phyloP scores from a whole-genome alignment of 345 rosid genomes.

The Eutrema yunnanense region DNA sequence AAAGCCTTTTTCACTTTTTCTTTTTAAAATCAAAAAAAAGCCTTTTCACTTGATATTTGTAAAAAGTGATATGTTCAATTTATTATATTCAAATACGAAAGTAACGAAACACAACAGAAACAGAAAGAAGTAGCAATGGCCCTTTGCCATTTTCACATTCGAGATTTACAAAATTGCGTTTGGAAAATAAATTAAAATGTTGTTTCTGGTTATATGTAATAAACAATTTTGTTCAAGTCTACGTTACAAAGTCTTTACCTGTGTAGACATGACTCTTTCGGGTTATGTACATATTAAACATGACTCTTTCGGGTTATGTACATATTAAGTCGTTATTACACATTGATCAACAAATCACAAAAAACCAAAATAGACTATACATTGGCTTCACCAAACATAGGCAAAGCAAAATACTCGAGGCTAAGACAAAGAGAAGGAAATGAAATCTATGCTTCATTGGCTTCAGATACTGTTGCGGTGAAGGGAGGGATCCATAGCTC shows the following conservation, averaged over 20 bases:
- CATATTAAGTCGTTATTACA: constrained; percentile 20
- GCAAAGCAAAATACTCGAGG: constrained; percentile 6
- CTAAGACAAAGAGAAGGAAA: background rate
- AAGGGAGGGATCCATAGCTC: constrained; percentile 83
- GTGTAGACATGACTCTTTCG: background rate
- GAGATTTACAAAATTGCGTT: background rate
- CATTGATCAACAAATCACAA: background rate
- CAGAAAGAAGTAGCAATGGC: background rate
- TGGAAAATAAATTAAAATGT: background rate
- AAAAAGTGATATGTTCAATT: background rate
- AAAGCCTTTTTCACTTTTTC: background rate
- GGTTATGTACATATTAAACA: constrained; percentile 25
- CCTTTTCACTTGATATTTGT: background rate
- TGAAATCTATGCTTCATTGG: constrained; percentile 8
- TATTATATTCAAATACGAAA: background rate
- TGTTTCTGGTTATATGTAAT: background rate
- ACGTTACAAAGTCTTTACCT: background rate
- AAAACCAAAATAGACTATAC: constrained; percentile 19
- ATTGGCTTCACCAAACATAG: constrained; percentile 6
- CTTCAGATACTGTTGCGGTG: constrained; percentile 35
- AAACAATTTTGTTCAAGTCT: background rate
- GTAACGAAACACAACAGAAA: background rate
- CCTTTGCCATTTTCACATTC: background rate
- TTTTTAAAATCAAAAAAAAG: too few species aligned
- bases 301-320: constrained; percentile 12